Base-by-base conservation (phyloP, 2,329 filamentous ascomycete genomes). In the Aspergillus spinulosporus region DNA sequence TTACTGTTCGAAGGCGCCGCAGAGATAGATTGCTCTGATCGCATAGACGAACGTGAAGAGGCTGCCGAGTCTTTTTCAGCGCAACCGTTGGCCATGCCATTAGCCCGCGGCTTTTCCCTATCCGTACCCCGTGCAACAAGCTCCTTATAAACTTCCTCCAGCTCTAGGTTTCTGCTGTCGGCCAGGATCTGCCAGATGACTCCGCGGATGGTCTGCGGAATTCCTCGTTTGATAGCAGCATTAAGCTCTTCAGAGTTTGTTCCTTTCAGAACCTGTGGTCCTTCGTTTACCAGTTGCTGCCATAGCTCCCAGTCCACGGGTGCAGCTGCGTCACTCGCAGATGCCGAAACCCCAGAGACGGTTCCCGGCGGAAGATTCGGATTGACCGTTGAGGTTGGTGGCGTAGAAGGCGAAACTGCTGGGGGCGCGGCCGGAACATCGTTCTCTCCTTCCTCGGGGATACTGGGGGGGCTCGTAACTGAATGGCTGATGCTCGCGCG, bases 221-320 rank as follows among this genome's bases (percentile, higher is more conserved):
- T 99, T 32, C 94, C 94, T 39, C 88, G 89, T 49, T 93, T 90
- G 65, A 99, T 97, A 21, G 94, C 92, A 62, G 83, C 85, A 69
- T 93, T 96, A 56, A 99, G 78, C 71, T 97, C 92, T 66, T 95
- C 90, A 0, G 93, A 83, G 68, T 92, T 96, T 3, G 91, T 92
- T 58, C 90, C 86, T 8, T 90, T 89, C 49, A 97, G 89, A 7
- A 91, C 93, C 29, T 90, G 86, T 12, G 92, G 92, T 0, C 94
- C 94, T 76, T 97, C 90, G 64, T 97, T 95, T 34, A 99, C 94
- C 3, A 99, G 88, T 26, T 89, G 86, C 71, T 99, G 93, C 94
- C 94, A 99, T 39, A 99, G 78, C 73, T 99, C 94, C 94, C 94
- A 99, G 70, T 99, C 92, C n/a, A 99, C 94, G 26, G 90, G 87